Base-by-base conservation (phyloP, 176 grass and related monocot species). In the Carex kokanica region DNA sequence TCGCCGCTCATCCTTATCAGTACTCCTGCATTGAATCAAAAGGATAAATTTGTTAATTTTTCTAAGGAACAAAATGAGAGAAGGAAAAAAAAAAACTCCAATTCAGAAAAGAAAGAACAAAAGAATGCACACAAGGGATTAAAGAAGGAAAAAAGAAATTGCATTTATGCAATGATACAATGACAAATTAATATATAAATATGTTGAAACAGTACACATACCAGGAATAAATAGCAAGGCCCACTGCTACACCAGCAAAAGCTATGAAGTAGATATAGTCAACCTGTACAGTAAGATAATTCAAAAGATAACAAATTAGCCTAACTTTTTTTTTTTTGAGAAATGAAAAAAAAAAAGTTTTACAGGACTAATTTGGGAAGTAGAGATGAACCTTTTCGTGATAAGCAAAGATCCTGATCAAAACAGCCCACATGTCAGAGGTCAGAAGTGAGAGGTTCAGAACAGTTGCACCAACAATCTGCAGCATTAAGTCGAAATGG, bases 231-330 rank as follows among this genome's bases (percentile, higher is more conserved):
- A 92, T 70, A 60, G 82, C 1, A 27, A 94, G 84, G 4, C 88
- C 93, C 21, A 84, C 75, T 0, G 75, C 63, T 0, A 91, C 86
- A 47, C 60, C 73, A 2, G 81, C 87, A 59, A 93, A 96, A 49
- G 87, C 90, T 62, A 93, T 56, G 5, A 89, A 91, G 79, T 96
- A 96, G 52, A 96, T 91, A 91, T 91, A 96, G 70, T 93, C 93
- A 9, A 96, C 93, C 93, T 96, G 81, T 7, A 34, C 49, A 87
- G 66, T 66, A 82, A 60, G 18, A 81, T 43, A 66, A 67, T 9
- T 16, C 2, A 47, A n/a, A 60, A 78, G 16, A 78, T 6, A 14
- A n/a, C 12, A 20, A 24, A 31, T 92, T 65, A 90, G 81, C 49
- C 7, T 23, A 54, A 12, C 69, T 59, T 34, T 34, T 81, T 12